Evolutionary conservation across 1,284 basidiomycete species (phyloP), one percentile per base, ranked within the genome.

Genomic region (Leccinum pachyderme): DNA sequence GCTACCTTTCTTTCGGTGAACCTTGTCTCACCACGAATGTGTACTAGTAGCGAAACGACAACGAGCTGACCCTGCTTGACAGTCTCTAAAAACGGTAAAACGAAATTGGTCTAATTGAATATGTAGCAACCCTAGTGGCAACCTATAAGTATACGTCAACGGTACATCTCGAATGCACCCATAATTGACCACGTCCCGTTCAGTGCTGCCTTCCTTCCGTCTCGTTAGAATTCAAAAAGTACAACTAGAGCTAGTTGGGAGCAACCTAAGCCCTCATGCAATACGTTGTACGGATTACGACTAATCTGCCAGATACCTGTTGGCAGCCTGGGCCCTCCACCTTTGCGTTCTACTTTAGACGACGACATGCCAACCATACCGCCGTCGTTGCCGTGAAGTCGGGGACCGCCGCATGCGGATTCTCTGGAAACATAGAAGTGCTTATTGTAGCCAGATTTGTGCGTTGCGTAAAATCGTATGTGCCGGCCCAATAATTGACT

Each of bases 311-410:
- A 89, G 86, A 13, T 92, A 89, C 68, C 73, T 93, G 12, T 79
- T 93, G 29, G 85, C 89, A 4, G 89, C 83, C 9, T 89, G 87
- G 18, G 18, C 18, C 18, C 18, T 18, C 1, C 64, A 89, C 88
- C 0, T 92, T 93, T 62, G 92, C 89, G 0, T 91, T 92, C 8
- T 93, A 92, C 66, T 72, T 94, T 69, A 92, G 93, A 8, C 77
- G 92, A 13, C 79, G 84, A 59, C 79, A 79, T 22, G 89, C 90
- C 12, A 84, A 87, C 61, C 84, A 87, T 51, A 76, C 79, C 0
- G 90, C 91, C 1, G 75, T 94, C 4, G 62, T 83, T 28, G 83
- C 87, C 52, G 84, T 89, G 32, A 81, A 77, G n/a, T 47, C 86
- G 1, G 93, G 93, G 2, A 91, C 91, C 0, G 65, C 86, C 0